Base-by-base conservation (phyloP, 441 rosid species). In the Metrosideros polymorpha region DNA sequence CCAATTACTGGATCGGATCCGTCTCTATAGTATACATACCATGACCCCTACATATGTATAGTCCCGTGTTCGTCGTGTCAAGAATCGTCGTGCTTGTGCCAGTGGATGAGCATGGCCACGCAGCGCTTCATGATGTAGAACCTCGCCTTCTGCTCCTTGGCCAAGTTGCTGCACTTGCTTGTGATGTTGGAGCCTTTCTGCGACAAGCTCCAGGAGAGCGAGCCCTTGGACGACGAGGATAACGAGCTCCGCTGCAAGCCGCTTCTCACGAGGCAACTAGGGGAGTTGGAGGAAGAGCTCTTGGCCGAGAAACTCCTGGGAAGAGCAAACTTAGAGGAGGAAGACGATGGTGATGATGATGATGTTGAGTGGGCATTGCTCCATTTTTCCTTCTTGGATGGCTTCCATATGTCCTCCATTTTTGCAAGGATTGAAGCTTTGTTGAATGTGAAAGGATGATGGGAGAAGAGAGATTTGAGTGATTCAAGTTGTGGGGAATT, bases 51-150 rank as follows among this genome's bases (percentile, higher is more conserved):
- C 22, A 71, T 22, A 42, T 71, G 71, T 39, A 71, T 71, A 71
- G 79, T 10, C 45, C 47, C 17, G 47, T 22, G 47, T 43, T 14
- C n/a, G 17, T 25, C n/a, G 5, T 10, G 45, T 52, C 63, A 59
- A 42, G 86, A 85, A 45, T 85, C 87, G n/a, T 83, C 43, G 63
- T 86, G 82, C 82, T 83, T 86, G 85, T 61, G 75, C 88, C 88
- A 86, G 19, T 63, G 84, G 43, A 86, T 82, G 82, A 86, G 88
- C 88, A 86, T 86, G n/a, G 85, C 84, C 42, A 86, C 84, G 59
- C 88, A 86, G 61, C 88, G 85, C 45, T 86, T 86, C 61, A 86
- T 52, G 85, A 86, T 86, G 88, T 86, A 86, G 85, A 86, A 83
- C 52, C 59, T 63, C n/a, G 88, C 82, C 88, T 86, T 86, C 55